A percentile compares a stretch with the other conserved stretches of the same genome.
These are phyloP conservation scores for Plasmodium fragile DNA, from an alignment of 169 alveolate species.

Conservation along the genomic window DNA sequence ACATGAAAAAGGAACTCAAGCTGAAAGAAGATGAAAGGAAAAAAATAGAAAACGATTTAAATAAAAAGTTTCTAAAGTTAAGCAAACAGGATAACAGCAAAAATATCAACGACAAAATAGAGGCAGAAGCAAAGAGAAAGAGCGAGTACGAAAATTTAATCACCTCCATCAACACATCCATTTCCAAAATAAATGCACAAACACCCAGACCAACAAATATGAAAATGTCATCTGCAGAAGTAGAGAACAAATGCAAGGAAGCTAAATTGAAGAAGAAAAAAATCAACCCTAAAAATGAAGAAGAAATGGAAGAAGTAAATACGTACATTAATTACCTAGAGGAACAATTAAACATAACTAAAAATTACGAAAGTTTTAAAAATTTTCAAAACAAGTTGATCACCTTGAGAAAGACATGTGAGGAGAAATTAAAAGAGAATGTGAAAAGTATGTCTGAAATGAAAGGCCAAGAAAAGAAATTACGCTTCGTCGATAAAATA, in stretches of 20 bases:
- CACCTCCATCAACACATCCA: conserved; percentile 13
- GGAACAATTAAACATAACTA: conserved; percentile 64
- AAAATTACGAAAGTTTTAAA: conserved; percentile 69
- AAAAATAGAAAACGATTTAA: conserved; percentile 56
- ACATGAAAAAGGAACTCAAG: conserved; percentile 38
- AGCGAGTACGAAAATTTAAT: conserved; percentile 32
- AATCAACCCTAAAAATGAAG: conserved; percentile 45
- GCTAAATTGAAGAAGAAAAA: conserved; percentile 54
- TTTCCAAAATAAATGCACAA: conserved; percentile 39
- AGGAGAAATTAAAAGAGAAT: conserved; percentile 50
- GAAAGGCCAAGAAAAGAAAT: conserved; percentile 57
- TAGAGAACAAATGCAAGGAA: conserved; percentile 56
- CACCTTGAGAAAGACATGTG: conserved; percentile 34
- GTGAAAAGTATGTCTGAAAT: conserved; percentile 24
- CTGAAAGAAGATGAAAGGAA: conserved; percentile 68
- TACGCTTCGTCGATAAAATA: conserved; percentile 51
- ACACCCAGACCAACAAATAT: conserved; percentile 34
- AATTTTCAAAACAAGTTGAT: conserved; percentile 40
- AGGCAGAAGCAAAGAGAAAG: conserved; percentile 53
- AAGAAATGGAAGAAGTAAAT: conserved; percentile 70
- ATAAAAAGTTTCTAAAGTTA: conserved; percentile 51
- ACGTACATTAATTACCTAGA: conserved; percentile 61
- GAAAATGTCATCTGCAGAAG: conserved; percentile 43
- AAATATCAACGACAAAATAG: conserved; percentile 57
- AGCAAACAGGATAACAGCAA: conserved; percentile 36